Conservation (phyloP, 495 filamentous ascomycete genomes). For the Lepidopterella palustris region DNA sequence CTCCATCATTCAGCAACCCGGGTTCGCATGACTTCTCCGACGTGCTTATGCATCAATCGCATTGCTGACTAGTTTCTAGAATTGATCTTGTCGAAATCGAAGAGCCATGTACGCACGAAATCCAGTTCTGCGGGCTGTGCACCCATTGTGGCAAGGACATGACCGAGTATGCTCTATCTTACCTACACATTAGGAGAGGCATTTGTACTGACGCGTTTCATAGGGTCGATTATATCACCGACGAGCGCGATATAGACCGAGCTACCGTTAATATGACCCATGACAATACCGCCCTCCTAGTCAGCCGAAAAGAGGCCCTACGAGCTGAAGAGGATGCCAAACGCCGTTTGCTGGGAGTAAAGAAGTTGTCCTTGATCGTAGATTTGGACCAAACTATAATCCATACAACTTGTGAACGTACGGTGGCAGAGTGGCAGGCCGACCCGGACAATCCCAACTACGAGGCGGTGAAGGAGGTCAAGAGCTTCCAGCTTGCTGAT, state of each 20-base stretch:
- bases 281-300: slow-evolving; percentile 71
- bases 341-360: slow-evolving; percentile 64
- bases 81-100: slow-evolving; percentile 68
- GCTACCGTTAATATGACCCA: slow-evolving; percentile 91
- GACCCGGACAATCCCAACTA: slow-evolving; percentile 87
- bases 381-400: slow-evolving; percentile 98
- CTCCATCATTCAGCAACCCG: slow-evolving; percentile 49
- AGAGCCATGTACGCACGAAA: slow-evolving; percentile 83
- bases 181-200: neutral
- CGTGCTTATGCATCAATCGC: slow-evolving; percentile 18
- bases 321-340: slow-evolving; percentile 81
- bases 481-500: slow-evolving; percentile 76
- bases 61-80: slow-evolving; percentile 21
- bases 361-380: slow-evolving; percentile 88
- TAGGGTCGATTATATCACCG: slow-evolving; percentile 54
- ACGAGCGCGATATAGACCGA: slow-evolving; percentile 58
- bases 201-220: neutral
- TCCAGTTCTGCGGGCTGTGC: slow-evolving; percentile 87
- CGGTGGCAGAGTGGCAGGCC: slow-evolving; percentile 88
- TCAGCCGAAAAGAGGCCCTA: slow-evolving; percentile 60
- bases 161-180: slow-evolving; percentile 56
- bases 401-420: slow-evolving; percentile 94
- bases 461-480: slow-evolving; percentile 80
- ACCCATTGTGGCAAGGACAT: slow-evolving; percentile 94
- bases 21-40: slow-evolving; percentile 17